A percentile compares a stretch with the other conserved stretches of the same genome.
Conservation (phyloP, 176 grass and related monocot genomes). For the Oryza longistaminata region DNA sequence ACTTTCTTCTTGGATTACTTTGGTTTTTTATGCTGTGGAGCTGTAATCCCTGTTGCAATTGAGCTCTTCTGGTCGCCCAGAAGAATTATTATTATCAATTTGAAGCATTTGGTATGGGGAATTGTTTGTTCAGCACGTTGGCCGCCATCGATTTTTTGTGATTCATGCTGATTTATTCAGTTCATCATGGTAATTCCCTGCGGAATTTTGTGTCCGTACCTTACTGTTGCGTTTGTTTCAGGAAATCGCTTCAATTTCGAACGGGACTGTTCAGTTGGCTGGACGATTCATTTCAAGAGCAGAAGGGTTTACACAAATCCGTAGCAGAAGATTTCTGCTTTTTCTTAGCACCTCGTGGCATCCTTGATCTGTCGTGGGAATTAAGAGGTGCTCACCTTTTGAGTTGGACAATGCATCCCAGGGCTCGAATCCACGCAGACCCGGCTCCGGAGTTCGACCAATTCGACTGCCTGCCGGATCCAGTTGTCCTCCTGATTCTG, state of each 20-base stretch:
- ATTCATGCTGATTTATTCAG: neutral
- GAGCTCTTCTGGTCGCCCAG: neutral
- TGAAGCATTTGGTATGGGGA: neutral
- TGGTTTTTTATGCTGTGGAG: neutral
- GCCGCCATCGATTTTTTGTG: neutral
- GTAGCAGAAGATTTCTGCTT: neutral
- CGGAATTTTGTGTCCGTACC: neutral
- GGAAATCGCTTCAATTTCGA: neutral
- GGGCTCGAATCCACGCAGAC: constrained; percentile 58
- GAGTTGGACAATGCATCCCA: constrained; percentile 55
- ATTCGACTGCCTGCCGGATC: constrained; percentile 67
- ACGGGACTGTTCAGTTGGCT: no score
- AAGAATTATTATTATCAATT: neutral
- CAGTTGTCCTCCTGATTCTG: constrained; percentile 71
- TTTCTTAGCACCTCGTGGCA: neutral
- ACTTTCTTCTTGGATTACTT: constrained; percentile 2
- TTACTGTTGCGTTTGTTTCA: neutral
- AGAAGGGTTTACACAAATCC: neutral
- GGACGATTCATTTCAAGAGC: neutral
- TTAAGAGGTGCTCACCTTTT: neutral
- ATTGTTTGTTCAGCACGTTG: neutral
- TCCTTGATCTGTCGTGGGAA: neutral
- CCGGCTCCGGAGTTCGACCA: constrained; percentile 49
- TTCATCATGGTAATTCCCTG: neutral
- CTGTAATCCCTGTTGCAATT: neutral